A percentile compares a stretch with the other conserved stretches of the same genome.
phyloP scores from a whole-genome alignment of 2,329 filamentous ascomycete species.

The Hortaea werneckii region DNA sequence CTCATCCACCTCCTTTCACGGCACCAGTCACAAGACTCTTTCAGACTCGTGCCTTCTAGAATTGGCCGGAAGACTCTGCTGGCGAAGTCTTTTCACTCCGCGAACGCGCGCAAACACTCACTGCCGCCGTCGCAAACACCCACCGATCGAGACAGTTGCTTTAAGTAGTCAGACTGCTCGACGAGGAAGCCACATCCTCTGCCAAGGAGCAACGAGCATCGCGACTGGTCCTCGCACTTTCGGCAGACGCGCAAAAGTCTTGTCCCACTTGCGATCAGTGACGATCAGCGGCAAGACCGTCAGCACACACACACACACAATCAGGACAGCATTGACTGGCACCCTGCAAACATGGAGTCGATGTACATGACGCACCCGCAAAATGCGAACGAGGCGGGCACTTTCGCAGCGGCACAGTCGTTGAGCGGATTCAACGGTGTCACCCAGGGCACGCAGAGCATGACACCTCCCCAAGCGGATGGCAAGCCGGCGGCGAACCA shows the following conservation, averaged over 20 bases:
- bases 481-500: conserved; percentile 22
- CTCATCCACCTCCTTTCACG: too few relatives aligned
- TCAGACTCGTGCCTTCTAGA: not conserved
- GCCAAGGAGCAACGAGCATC: not conserved
- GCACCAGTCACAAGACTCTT: too few relatives aligned
- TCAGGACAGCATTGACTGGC: not conserved
- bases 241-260: not conserved
- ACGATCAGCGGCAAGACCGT: not conserved
- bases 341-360: conserved; percentile 59
- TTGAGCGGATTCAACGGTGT: conserved; percentile 65
- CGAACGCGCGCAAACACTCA: not conserved
- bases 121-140: not conserved
- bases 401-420: conserved; percentile 67
- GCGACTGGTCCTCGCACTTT: not conserved
- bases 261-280: not conserved
- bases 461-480: conserved; percentile 73
- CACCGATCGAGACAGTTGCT: not conserved
- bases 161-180: conserved; percentile 2
- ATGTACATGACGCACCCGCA: conserved; percentile 74
- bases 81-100: not conserved
- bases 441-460: conserved; percentile 56
- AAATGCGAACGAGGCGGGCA: conserved; percentile 82
- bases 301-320: not conserved
- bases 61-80: not conserved
- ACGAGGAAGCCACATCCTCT: too few relatives aligned